Evolutionary conservation across 139 green algal genomes (phyloP).

Genomic region (Micractinium sp.): DNA sequence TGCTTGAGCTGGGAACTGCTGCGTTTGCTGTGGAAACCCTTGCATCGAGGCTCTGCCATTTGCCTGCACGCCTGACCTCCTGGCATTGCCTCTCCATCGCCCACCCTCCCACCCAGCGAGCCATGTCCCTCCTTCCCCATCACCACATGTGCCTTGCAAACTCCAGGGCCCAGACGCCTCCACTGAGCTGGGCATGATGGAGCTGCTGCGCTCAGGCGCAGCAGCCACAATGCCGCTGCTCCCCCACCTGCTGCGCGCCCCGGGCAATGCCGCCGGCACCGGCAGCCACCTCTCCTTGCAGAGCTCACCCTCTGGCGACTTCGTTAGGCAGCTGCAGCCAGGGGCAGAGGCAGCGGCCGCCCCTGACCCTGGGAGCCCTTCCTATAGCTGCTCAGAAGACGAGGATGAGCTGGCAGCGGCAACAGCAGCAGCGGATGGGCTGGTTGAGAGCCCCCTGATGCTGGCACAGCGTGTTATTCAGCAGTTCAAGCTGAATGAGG

Average conservation of each 20-base stretch:
- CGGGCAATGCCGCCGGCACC: too few relatives aligned
- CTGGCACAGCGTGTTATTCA: background rate
- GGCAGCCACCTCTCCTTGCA: background rate
- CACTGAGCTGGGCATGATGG: constrained; percentile 68
- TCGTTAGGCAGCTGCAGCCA: background rate
- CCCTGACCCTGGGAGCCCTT: background rate
- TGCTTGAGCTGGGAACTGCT: too few relatives aligned
- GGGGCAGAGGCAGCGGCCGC: background rate
- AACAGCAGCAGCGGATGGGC: constrained; percentile 9
- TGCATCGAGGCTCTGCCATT: background rate
- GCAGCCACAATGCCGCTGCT: constrained; percentile 34
- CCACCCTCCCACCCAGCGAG: too few relatives aligned
- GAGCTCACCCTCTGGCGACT: background rate
- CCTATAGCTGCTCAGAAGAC: constrained; percentile 19
- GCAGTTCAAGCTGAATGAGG: constrained; percentile 64
- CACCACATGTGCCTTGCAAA: background rate
- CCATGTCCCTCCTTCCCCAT: background rate
- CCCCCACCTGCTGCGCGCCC: constrained; percentile 39
- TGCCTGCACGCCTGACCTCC: background rate
- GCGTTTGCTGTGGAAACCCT: too few relatives aligned
- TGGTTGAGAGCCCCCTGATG: background rate
- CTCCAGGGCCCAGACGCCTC: constrained; percentile 59
- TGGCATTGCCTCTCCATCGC: too few relatives aligned
- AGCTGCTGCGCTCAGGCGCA: constrained; percentile 27
- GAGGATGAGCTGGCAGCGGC: background rate